Base-by-base conservation (phyloP, 2,329 filamentous ascomycete genomes). In the Coniochaeta prunicola region DNA sequence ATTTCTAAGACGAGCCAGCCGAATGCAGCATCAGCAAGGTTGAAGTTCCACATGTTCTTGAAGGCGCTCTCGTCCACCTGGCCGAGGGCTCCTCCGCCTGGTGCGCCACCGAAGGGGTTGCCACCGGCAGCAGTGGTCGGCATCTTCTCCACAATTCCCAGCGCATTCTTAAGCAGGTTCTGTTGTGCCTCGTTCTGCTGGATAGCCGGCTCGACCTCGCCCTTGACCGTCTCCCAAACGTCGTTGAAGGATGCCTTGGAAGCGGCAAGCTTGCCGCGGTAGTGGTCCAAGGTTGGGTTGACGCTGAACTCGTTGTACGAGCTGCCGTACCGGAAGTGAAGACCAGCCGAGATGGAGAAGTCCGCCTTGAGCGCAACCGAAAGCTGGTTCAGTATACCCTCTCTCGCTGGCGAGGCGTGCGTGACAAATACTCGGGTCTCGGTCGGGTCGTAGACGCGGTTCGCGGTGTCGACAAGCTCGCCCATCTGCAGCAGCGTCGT, bases 41-140 rank as follows among this genome's bases (percentile, higher is more conserved):
- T 97, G 77, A 99, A 99, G 75, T 99, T 99, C 94, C 94, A 99
- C 94, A 97, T 97, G 73, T 99, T 99, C 80, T 99, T 99, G 83
- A 99, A 99, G 1, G 94, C 94, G 68, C 92, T 97, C 79, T 99
- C 94, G 63, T 99, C 94, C 19, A 99, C 92, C 69, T 96, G 90
- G 33, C 94, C 94, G 56, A 91, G 87, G 59, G 85, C 83, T 56
- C 86, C 86, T 40, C 88, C 89, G 56, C 86, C 85, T 57, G 87
- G 84, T 31, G 91, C 90, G 15, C 93, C 93, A 50, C 94, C 94
- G 69, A 99, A 99, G 6, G 94, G 94, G 72, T 97, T 97, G 24
- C 94, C 94, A 58, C 94, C 94, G 61, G 93, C 96, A 38, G 94
- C 94, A 36, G 92, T 92, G 13, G 87, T 88, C 12, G 94, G 94